A percentile compares a stretch with the other conserved stretches of the same genome.
Evolutionary conservation across 2,329 filamentous ascomycete species (phyloP).

Genomic region (Bretziella fagacearum): DNA sequence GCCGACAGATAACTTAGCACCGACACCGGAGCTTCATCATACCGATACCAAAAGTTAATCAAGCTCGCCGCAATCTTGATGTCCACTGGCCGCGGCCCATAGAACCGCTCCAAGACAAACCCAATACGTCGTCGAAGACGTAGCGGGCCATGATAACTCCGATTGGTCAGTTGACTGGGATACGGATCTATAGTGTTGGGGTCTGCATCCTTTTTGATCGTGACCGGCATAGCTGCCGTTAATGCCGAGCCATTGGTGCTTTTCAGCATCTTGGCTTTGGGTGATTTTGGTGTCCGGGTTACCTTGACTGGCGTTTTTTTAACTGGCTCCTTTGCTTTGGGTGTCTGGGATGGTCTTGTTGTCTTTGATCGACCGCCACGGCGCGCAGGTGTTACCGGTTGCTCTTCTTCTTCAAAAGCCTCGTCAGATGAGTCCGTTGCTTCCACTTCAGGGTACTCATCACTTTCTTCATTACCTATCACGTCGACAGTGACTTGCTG

Average conservation of each 20-base stretch:
- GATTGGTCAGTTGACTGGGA: slow-evolving; percentile 15
- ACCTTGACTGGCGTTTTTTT: too few relatives aligned
- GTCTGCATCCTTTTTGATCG: slow-evolving; percentile 15
- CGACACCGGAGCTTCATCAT: slow-evolving; percentile 19
- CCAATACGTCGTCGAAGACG: slow-evolving; percentile 17
- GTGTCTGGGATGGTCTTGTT: neutral
- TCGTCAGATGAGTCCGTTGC: slow-evolving; percentile 13
- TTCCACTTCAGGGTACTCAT: slow-evolving; percentile 21
- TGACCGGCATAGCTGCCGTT: slow-evolving; percentile 18
- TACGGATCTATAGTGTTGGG: slow-evolving; percentile 21
- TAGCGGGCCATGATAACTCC: slow-evolving; percentile 24
- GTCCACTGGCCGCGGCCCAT: slow-evolving; percentile 17
- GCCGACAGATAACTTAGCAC: slow-evolving; percentile 13
- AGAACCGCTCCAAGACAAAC: slow-evolving; percentile 18
- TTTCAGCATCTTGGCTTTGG: neutral
- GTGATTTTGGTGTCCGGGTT: neutral
- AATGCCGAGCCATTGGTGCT: slow-evolving; percentile 16
- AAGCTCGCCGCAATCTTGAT: slow-evolving; percentile 16
- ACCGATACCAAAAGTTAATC: slow-evolving; percentile 21
- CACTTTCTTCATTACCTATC: slow-evolving; percentile 22
- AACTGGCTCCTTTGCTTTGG: neutral
- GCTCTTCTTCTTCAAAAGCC: neutral
- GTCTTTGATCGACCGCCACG: neutral
- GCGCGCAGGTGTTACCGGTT: neutral
- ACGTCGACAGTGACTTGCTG: slow-evolving; percentile 9